These are phyloP conservation scores for Fraxinus cuspidata DNA, from an alignment of 257 asterid genomes.

Conservation along the genomic window DNA sequence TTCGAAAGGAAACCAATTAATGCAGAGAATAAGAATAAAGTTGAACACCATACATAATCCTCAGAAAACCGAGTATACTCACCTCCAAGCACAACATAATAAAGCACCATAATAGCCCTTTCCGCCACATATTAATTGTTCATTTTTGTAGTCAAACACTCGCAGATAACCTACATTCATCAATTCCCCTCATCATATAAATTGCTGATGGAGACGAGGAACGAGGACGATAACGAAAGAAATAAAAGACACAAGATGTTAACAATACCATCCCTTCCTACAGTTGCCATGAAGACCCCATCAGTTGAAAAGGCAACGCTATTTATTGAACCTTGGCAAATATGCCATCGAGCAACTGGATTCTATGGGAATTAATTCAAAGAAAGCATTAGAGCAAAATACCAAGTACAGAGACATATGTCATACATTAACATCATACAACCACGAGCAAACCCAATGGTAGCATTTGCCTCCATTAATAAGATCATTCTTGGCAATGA, in stretches of 20 bases:
- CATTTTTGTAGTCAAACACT: slow-evolving; percentile 87
- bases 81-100: slow-evolving; percentile 99
- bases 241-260: slow-evolving; percentile 25
- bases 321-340: slow-evolving; percentile 93
- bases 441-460: neutral
- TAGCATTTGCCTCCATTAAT: neutral
- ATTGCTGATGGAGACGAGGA: slow-evolving; percentile 14
- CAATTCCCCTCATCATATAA: slow-evolving; percentile 24
- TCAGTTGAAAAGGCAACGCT: slow-evolving; percentile 65
- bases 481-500: neutral
- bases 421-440: neutral
- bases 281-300: slow-evolving; percentile 66
- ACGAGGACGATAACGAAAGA: neutral
- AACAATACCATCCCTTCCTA: slow-evolving; percentile 76
- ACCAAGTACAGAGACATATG: neutral
- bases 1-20: neutral
- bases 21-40: neutral
- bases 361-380: slow-evolving; percentile 52
- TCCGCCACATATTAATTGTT: slow-evolving; percentile 90
- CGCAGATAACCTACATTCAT: slow-evolving; percentile 77
- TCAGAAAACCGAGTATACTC: slow-evolving; percentile 20
- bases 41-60: neutral
- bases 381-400: neutral
- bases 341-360: slow-evolving; percentile 98
- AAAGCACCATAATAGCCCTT: slow-evolving; percentile 98